phyloP scores from a whole-genome alignment of 495 filamentous ascomycete genomes.

The Lichina pygmaea region DNA sequence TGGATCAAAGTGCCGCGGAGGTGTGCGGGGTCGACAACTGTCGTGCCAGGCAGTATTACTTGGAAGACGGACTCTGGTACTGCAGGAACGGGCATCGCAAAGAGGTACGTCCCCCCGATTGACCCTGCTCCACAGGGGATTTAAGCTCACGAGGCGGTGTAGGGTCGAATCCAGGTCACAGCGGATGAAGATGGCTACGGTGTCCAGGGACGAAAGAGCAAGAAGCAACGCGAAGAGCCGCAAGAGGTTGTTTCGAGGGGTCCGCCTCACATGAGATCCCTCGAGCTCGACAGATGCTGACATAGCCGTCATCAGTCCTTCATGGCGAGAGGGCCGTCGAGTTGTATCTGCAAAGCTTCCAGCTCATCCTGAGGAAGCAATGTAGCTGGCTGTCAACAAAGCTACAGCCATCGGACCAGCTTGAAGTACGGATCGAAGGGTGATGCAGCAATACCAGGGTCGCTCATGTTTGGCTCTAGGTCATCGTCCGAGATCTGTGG shows the following conservation, averaged over 20 bases:
- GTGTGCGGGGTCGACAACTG: constrained; percentile 37
- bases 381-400: constrained; percentile 30
- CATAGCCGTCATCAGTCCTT: not conserved
- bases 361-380: constrained; percentile 65
- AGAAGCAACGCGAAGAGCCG: constrained; percentile 21
- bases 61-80: constrained; percentile 37
- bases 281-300: not conserved
- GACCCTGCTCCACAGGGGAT: constrained; percentile 8
- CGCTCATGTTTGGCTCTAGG: constrained; percentile 6
- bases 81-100: constrained; percentile 41
- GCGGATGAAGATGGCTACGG: constrained; percentile 56
- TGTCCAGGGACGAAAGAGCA: constrained; percentile 28
- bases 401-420: constrained; percentile 31
- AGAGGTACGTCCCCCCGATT: constrained; percentile 14
- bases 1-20: constrained; percentile 29
- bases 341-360: constrained; percentile 61
- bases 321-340: constrained; percentile 34
- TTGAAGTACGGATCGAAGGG: constrained; percentile 23
- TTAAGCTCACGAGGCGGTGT: constrained; percentile 7
- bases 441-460: not conserved
- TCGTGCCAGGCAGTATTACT: constrained; percentile 28
- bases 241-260: constrained; percentile 10
- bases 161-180: constrained; percentile 24
- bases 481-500: constrained; percentile 42
- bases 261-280: no score